Conservation (phyloP, 73 alveolate species). For the Loxodes magnus region DNA sequence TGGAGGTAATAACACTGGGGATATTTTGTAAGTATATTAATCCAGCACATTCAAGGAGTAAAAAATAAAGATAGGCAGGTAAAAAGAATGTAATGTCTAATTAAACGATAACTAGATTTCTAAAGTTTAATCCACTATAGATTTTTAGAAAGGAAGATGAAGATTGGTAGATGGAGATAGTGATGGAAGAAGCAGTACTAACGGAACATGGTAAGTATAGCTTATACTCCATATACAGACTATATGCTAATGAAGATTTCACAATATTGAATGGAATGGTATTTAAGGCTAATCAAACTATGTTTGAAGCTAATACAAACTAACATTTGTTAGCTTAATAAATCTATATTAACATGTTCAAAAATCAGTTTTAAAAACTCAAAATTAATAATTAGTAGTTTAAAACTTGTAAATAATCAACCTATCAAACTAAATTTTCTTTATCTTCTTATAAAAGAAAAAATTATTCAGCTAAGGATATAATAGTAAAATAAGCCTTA, state of each 20-base stretch:
- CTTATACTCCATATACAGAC: too few relatives aligned
- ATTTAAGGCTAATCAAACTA: slow-evolving; percentile 73
- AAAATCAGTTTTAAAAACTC: too few relatives aligned
- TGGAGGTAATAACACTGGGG: slow-evolving; percentile 15
- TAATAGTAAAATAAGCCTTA: too few relatives aligned
- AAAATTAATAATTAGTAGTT: too few relatives aligned
- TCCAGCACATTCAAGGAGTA: slow-evolving; percentile 1
- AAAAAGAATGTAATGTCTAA: slow-evolving; percentile 44
- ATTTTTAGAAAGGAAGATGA: slow-evolving; percentile 24
- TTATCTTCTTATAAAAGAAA: too few relatives aligned
- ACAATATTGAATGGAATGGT: slow-evolving; percentile 55
- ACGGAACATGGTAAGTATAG: slow-evolving; percentile 89
- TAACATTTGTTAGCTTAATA: too few relatives aligned
- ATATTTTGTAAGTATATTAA: slow-evolving; percentile 1
- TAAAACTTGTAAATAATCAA: too few relatives aligned
- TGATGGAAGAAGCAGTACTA: slow-evolving; percentile 51
- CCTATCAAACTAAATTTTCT: too few relatives aligned
- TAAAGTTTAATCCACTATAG: slow-evolving; percentile 46
- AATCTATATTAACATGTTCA: too few relatives aligned
- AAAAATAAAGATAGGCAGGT: slow-evolving; percentile 47
- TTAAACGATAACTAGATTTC: slow-evolving; percentile 69
- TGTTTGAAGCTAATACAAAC: slow-evolving; percentile 40
- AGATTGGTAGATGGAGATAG: slow-evolving; percentile 57
- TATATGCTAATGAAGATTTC: slow-evolving; percentile 63
- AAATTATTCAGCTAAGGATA: too few relatives aligned